phyloP scores from a whole-genome alignment of 1,284 basidiomycete genomes.

The Hemileia vastatrix region DNA sequence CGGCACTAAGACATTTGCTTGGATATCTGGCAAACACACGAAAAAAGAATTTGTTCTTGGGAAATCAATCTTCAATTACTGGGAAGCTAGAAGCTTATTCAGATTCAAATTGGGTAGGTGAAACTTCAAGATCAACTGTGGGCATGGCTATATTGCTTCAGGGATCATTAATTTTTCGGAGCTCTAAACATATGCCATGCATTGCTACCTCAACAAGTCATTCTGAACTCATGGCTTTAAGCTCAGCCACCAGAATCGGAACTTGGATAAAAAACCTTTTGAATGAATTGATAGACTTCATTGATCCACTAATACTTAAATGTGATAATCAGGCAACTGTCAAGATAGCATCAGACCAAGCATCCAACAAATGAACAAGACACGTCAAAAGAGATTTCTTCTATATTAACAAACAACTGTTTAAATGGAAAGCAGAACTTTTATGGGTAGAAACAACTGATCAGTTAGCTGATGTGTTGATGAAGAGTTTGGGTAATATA shows the following conservation, averaged over 20 bases:
- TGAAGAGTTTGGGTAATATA: background rate
- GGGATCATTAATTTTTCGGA: too few species aligned
- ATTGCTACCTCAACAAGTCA: background rate
- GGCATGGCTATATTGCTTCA: too few species aligned
- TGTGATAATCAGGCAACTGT: too few species aligned
- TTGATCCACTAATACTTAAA: too few species aligned
- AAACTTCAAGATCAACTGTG: too few species aligned
- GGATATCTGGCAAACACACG: background rate
- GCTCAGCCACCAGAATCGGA: background rate
- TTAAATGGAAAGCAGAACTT: background rate
- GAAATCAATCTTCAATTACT: too few species aligned
- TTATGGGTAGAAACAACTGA: background rate
- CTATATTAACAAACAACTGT: background rate
- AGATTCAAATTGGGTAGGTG: too few species aligned
- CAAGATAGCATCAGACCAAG: too few species aligned
- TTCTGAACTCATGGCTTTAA: too few species aligned
- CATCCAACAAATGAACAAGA: constrained; percentile 2
- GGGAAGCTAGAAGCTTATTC: too few species aligned
- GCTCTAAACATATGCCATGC: too few species aligned
- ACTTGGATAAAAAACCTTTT: constrained; percentile 3
- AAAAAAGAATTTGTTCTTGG: background rate
- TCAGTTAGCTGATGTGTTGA: constrained; percentile 3
- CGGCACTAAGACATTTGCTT: background rate
- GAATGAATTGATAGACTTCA: background rate
- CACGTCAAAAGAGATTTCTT: constrained; percentile 8